Base-by-base conservation (phyloP, 768 basidiomycete genomes). In the Mycena capillaripes region DNA sequence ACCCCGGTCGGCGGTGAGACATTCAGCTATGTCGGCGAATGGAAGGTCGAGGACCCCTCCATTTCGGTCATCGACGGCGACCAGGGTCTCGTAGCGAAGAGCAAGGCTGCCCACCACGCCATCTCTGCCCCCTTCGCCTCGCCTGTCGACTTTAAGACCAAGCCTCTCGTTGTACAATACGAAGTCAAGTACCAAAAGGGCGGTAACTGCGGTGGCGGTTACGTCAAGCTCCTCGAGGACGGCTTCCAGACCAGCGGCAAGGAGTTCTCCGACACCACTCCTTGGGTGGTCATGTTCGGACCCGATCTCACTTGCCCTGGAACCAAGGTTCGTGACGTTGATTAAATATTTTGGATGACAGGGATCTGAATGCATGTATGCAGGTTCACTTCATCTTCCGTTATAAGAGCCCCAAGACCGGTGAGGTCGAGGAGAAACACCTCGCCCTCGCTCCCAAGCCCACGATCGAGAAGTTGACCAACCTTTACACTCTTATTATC, bases 171-270 rank as follows among this genome's bases (percentile, higher is more conserved):
- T 75, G 93, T 99, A 23, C 97, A 98, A 81, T 99, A 99, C 79
- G 98, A 99, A 82, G 98, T 98, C 86, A 97, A 99, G 86, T 97
- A 98, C 83, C 97, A 99, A 87, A 97, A 98, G 84, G 97, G 97
- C 50, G 95, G 98, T 57, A 98, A 98, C 84, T 99, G 98, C 78
- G 98, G 98, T 83, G 98, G 98, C 86, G 98, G 98, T 44, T 99
- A 99, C 85, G 85, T 99, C 86, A 99, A 99, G 84, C 91, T 99
- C 67, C 90, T 99, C 52, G 93, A 94, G 80, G 93, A 96, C 77
- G 96, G 96, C 70, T 97, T 97, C 91, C 95, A 97, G 86, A 93
- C 93, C 71, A 93, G 92, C 73, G 94, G 94, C 70, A 95, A 96
- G 86, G 96, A 96, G 80, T 97, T 97, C 82, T 93, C 92, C 63